Evolutionary conservation across 768 basidiomycete genomes (phyloP), one percentile per base, ranked within the genome.

Genomic region (Suillus subaureus): DNA sequence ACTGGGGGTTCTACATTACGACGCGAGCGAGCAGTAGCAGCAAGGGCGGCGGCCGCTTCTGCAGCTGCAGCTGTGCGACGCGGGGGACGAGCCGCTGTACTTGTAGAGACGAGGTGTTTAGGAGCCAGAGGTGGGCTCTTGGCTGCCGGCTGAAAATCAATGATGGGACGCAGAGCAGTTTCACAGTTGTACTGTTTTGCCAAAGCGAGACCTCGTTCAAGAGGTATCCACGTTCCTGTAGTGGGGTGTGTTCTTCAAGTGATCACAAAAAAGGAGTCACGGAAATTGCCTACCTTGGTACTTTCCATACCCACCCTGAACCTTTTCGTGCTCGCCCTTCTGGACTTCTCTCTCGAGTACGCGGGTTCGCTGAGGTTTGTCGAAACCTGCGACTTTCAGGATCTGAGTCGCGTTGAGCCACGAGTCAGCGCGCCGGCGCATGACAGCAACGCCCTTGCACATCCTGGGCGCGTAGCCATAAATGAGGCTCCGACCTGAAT

Each of bases 341-440:
- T 99, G 97, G 8, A 99, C 90, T 79, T 99, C 97, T 69, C 97
- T 88, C 78, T 99, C 97, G 52, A 99, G 85, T 18, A 99, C 96
- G 63, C 97, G 89, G 66, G 97, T 99, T 58, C 97, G 84, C 75
- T 99, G 97, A 1, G 97, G 97, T 77, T 99, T 99, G 81, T 99
- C 97, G 71, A 99, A 99, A 12, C 97, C 97, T 35, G 96, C 97
- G 70, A 99, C 97, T 78, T 99, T 99, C 73, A 99, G 87, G 69
- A 99, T 97, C 76, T 97, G 95, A 1, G 97, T 99, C 79, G 97
- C 97, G 85, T 99, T 99, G 65, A 99, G 85, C 93, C 97, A 99
- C 49, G 92, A 92, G 80, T 99, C 97, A 43, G 93, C 86, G 75
- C 96, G 91, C 72, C 97, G 87, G 57, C 97, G 89, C 97, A 99